Percentiles rank a stretch among this genome's conserved stretches.
Conservation (phyloP, 257 asterid species). For the Nicotiana sylvestris region DNA sequence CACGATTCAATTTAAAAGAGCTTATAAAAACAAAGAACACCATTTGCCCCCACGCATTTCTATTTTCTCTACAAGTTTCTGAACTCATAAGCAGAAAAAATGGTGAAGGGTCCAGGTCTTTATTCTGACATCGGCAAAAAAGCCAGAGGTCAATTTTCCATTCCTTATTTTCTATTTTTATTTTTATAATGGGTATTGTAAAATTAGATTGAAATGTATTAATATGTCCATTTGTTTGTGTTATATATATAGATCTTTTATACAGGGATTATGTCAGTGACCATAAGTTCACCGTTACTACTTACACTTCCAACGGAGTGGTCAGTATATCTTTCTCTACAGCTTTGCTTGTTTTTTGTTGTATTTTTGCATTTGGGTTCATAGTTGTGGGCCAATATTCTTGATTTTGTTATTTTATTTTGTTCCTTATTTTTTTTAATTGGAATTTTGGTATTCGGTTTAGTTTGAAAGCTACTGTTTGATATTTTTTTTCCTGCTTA, state of each 20-base stretch:
- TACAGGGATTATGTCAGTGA: conserved; percentile 22
- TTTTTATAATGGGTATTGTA: not conserved
- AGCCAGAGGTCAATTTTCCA: conserved; percentile 27
- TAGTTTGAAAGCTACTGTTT: too few relatives aligned
- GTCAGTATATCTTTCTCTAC: not conserved
- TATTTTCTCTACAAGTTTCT: not conserved
- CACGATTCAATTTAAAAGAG: not conserved
- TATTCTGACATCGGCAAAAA: conserved; percentile 41
- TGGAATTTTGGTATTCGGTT: too few relatives aligned
- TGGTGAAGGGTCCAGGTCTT: conserved; percentile 42
- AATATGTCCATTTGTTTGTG: not conserved
- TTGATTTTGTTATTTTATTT: too few relatives aligned
- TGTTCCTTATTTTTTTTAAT: too few relatives aligned
- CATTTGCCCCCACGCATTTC: not conserved
- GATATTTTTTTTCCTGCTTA: too few relatives aligned
- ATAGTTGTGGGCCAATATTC: not conserved
- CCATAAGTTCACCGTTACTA: conserved; percentile 21
- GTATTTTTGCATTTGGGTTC: not conserved
- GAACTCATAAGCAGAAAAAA: not conserved
- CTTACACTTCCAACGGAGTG: conserved; percentile 18
- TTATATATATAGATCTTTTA: conserved; percentile 14
- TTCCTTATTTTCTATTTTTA: too few relatives aligned
- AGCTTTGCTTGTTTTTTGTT: not conserved
- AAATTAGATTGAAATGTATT: not conserved
- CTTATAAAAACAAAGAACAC: not conserved